Percentiles rank a stretch among this genome's conserved stretches.
Evolutionary conservation across 441 rosid genomes (phyloP).

Genomic region (Croton setiger): DNA sequence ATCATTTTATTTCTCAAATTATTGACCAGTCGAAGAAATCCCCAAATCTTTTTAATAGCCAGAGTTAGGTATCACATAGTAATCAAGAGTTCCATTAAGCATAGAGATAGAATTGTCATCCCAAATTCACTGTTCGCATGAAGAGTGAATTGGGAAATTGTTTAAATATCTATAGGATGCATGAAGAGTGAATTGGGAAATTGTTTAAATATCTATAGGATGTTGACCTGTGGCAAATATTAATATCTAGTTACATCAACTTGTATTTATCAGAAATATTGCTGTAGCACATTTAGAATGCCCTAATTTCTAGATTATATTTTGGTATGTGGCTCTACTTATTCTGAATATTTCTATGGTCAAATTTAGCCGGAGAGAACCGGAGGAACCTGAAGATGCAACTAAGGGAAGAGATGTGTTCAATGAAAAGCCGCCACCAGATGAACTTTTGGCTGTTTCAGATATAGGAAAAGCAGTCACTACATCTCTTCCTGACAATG

Average conservation of each 20-base stretch:
- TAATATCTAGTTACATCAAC: background rate
- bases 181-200: too few species aligned
- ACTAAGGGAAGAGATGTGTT: conserved; percentile 95
- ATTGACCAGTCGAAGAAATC: too few species aligned
- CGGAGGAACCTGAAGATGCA: conserved; percentile 96
- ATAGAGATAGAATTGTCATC: too few species aligned
- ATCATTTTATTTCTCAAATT: too few species aligned
- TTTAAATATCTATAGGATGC: background rate
- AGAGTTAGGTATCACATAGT: too few species aligned
- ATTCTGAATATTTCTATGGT: conserved; percentile 11
- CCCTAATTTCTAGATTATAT: background rate
- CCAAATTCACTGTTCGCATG: too few species aligned
- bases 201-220: background rate
- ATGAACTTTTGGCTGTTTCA: conserved; percentile 93
- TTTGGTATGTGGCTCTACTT: background rate
- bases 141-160: too few species aligned
- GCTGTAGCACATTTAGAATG: background rate
- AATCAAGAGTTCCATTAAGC: too few species aligned
- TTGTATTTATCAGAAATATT: background rate
- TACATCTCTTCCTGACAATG: conserved; percentile 91
- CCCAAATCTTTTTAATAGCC: too few species aligned
- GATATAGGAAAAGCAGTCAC: conserved; percentile 91
- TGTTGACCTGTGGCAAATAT: background rate
- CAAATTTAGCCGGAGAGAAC: conserved; percentile 78
- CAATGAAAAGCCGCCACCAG: conserved; percentile 95